Evolutionary conservation across 2,329 filamentous ascomycete genomes (phyloP), one percentile per base, ranked within the genome.

Genomic region (Alternaria brassicicola): DNA sequence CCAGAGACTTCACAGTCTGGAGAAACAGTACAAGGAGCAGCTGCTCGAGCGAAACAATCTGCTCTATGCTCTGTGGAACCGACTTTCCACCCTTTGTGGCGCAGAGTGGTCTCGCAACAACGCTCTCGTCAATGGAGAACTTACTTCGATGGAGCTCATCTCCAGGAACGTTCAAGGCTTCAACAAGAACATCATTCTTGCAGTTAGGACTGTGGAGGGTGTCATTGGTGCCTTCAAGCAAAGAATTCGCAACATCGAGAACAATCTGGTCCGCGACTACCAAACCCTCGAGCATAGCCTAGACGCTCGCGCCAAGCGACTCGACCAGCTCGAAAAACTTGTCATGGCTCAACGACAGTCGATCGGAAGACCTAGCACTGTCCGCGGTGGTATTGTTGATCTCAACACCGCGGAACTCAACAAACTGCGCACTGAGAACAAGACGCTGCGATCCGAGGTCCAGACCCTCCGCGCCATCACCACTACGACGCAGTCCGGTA

Each of bases 51-150:
- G 95, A 54, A 97, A 98, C 78, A 90, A 91, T 59, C 82, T 99
- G 51, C 84, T 98, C 17, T 85, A 97, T 21, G 85, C 88, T n/a
- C 81, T 98, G 5, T 99, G 95, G 95, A 94, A 94, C 63, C 86
- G 91, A 43, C 84, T 99, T 8, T 93, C 92, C 3, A 84, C 87
- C 0, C 84, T 98, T 41, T 98, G 95, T 70, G 95, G 95, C 10
- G 85, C 88, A 0, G 95, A 98, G 72, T 99, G 95, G 94, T 87
- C 91, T 4, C 91, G 97, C 75, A 88, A 89, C 70, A 93, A 98
- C 76, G 90, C 89, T 55, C 86, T 97, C 23, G 91, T 98, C 72
- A 94, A 95, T 69, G 92, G 93, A 19, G 91, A 94, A 59, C 80
- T 96, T 6, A 92, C 93, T 0, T 92, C 90, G 12, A 84, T 96